A percentile compares a stretch with the other conserved stretches of the same genome.
These are phyloP conservation scores for Phytophthora tentaculata DNA, from an alignment of 352 stramenopile genomes.

Conservation along the genomic window DNA sequence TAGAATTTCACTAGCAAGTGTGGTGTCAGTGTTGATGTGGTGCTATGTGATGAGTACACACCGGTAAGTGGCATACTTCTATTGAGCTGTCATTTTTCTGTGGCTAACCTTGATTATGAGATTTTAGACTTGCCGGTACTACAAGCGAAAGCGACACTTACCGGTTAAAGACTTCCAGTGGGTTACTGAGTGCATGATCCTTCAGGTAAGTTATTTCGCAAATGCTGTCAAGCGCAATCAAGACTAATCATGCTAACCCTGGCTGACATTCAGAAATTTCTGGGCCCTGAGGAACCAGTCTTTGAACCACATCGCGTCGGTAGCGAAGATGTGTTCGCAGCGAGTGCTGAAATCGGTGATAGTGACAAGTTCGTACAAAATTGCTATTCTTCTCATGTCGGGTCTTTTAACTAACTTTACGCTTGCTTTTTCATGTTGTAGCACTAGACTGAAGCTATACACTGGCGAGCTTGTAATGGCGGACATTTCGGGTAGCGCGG, in stretches of 20 bases:
- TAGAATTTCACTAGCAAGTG: constrained; percentile 58
- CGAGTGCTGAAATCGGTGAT: constrained; percentile 63
- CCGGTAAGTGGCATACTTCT: constrained; percentile 41
- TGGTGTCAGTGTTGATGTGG: constrained; percentile 55
- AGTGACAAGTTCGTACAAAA: constrained; percentile 51
- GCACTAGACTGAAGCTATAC: constrained; percentile 62
- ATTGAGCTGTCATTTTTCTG: not conserved
- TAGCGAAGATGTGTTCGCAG: constrained; percentile 46
- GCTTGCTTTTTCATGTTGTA: constrained; percentile 21
- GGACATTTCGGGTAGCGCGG: constrained; percentile 59
- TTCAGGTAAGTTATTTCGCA: constrained; percentile 57
- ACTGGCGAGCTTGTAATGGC: constrained; percentile 78
- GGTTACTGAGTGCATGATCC: constrained; percentile 84
- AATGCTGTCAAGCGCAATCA: not conserved
- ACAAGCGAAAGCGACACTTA: constrained; percentile 43
- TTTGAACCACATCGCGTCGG: constrained; percentile 54
- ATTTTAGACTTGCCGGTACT: constrained; percentile 62
- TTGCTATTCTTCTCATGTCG: too few relatives aligned
- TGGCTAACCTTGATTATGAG: not conserved
- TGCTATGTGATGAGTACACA: constrained; percentile 75
- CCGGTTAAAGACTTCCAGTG: constrained; percentile 75
- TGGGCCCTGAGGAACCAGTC: constrained; percentile 42
- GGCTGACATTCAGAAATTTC: constrained; percentile 42
- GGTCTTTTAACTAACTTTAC: not conserved
- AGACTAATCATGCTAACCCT: not conserved